These are phyloP conservation scores for Corymbia citriodora DNA, from an alignment of 441 rosid genomes.

Conservation along the genomic window DNA sequence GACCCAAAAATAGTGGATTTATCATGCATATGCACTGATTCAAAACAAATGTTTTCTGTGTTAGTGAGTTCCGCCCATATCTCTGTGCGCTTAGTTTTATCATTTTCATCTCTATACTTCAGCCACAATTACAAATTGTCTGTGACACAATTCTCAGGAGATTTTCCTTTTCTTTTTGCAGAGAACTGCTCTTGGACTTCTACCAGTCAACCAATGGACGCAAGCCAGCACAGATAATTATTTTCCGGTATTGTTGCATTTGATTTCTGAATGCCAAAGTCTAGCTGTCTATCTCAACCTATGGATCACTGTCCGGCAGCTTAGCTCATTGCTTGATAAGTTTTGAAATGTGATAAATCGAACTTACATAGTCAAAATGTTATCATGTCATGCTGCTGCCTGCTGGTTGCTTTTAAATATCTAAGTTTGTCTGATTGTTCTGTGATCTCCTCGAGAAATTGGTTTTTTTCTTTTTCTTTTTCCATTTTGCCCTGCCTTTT, in stretches of 20 bases:
- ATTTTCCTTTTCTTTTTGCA: slow-evolving; percentile 18
- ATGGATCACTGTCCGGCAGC: neutral
- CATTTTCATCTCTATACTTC: neutral
- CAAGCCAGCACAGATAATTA: slow-evolving; percentile 76
- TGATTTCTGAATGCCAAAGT: neutral
- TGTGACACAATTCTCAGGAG: neutral
- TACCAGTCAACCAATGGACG: slow-evolving; percentile 36
- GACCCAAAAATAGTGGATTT: neutral
- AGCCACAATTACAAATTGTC: neutral
- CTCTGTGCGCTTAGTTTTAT: neutral
- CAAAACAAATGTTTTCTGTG: neutral
- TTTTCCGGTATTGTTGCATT: slow-evolving; percentile 57
- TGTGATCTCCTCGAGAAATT: neutral
- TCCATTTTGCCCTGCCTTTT: neutral
- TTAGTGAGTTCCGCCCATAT: neutral
- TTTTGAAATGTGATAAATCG: neutral
- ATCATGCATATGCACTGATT: neutral
- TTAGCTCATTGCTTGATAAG: neutral
- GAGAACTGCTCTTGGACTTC: slow-evolving; percentile 73
- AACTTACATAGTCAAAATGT: neutral
- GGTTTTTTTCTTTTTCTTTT: neutral
- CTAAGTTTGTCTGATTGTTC: neutral
- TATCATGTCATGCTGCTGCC: neutral
- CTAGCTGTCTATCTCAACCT: neutral
- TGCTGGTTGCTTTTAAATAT: neutral